These are phyloP conservation scores for Telopea speciosissima DNA, from an alignment of 177 flowering plant species.

Conservation along the genomic window DNA sequence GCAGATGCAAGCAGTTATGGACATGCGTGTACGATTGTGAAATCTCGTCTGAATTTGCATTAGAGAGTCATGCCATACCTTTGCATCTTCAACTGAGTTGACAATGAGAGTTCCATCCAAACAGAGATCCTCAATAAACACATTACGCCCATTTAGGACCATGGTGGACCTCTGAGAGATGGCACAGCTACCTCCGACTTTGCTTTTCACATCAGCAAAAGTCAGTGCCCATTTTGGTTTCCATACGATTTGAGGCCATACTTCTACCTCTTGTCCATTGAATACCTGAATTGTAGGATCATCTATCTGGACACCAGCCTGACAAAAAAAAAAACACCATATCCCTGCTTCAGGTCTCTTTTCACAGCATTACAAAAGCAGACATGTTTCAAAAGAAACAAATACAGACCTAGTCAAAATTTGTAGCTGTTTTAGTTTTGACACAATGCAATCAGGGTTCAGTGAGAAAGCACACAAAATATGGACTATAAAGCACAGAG, in stretches of 20 bases:
- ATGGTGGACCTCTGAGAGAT: slow-evolving; percentile 73
- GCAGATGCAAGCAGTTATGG: not conserved
- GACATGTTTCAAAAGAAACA: not conserved
- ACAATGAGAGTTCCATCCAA: slow-evolving; percentile 82
- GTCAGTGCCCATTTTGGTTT: slow-evolving; percentile 81
- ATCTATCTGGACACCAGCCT: slow-evolving; percentile 78
- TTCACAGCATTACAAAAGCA: not conserved
- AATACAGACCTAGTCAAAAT: not conserved
- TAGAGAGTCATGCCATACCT: slow-evolving; percentile 39
- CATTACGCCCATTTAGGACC: slow-evolving; percentile 53
- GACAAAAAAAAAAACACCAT: slow-evolving; percentile 12
- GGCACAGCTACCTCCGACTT: slow-evolving; percentile 54
- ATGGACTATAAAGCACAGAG: not conserved
- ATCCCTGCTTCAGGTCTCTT: not conserved
- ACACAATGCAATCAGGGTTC: not conserved
- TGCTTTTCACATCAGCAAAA: slow-evolving; percentile 61
- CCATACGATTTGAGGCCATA: slow-evolving; percentile 92
- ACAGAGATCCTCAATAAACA: slow-evolving; percentile 56
- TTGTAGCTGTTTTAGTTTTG: not conserved
- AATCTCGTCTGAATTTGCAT: not conserved
- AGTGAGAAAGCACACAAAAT: not conserved
- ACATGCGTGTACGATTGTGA: not conserved
- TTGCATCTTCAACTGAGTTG: slow-evolving; percentile 59
- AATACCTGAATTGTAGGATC: slow-evolving; percentile 62
- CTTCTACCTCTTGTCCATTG: slow-evolving; percentile 94